Evolutionary conservation across 768 basidiomycete species (phyloP).

Genomic region (Russula griseocarnosa): DNA sequence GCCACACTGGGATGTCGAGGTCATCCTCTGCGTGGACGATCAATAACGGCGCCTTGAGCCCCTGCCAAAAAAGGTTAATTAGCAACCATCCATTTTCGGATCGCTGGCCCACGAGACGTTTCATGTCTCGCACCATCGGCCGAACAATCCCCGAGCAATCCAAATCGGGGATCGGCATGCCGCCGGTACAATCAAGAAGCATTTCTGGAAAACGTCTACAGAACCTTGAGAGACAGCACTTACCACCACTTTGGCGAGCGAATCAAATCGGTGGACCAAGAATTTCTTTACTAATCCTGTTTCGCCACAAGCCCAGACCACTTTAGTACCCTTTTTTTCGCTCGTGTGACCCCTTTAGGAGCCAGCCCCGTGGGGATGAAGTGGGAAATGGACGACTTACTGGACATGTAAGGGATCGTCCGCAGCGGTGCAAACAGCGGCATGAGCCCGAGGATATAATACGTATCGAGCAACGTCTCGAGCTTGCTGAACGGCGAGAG

Average conservation of each 20-base stretch:
- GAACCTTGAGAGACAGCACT: conserved; percentile 28
- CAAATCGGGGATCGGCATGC: neutral
- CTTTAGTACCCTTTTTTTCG: conserved; percentile 5
- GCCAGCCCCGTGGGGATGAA: no score
- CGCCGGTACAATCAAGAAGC: neutral
- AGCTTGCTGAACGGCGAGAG: conserved; percentile 41
- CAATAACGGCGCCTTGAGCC: conserved; percentile 62
- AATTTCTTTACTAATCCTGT: conserved; percentile 55
- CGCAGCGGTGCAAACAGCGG: conserved; percentile 71
- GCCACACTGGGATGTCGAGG: conserved; percentile 63
- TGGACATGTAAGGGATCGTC: conserved; percentile 54
- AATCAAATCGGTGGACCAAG: conserved; percentile 58
- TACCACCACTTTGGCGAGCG: conserved; percentile 58
- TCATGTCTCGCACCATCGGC: conserved; percentile 6
- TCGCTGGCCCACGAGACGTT: neutral
- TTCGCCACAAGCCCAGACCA: neutral
- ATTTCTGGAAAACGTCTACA: conserved; percentile 7
- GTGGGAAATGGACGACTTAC: conserved; percentile 43
- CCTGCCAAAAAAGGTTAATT: conserved; percentile 37
- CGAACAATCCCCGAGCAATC: neutral
- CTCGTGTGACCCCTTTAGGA: conserved; percentile 1
- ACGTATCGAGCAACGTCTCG: conserved; percentile 57
- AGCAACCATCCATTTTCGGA: neutral
- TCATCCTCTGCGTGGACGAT: conserved; percentile 76
- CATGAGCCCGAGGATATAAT: conserved; percentile 58